Percentiles rank a stretch among this genome's conserved stretches.
These are phyloP conservation scores for Yarrowia sp. DNA, from an alignment of 805 yeast species.

Conservation along the genomic window DNA sequence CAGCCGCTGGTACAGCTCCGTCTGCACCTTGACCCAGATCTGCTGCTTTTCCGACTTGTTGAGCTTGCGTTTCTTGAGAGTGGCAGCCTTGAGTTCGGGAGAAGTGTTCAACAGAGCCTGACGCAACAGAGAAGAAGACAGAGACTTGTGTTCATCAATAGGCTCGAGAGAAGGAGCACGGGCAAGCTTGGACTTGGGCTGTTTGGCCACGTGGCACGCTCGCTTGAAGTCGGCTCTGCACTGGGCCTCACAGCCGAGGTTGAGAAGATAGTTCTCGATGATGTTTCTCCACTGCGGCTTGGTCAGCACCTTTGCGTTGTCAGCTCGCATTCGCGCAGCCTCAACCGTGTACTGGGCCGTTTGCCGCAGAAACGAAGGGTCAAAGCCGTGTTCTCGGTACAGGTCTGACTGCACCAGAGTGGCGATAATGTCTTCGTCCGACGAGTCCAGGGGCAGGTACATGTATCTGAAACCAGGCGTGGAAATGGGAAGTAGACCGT, in stretches of 20 bases:
- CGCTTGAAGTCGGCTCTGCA: constrained; percentile 62
- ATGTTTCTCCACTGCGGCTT: constrained; percentile 70
- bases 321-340: constrained; percentile 43
- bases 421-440: constrained; percentile 48
- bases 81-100: constrained; percentile 31
- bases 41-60: constrained; percentile 55
- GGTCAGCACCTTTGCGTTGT: constrained; percentile 36
- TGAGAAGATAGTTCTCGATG: constrained; percentile 55
- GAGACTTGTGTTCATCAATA: constrained; percentile 23
- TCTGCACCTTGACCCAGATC: constrained; percentile 65
- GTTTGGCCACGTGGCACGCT: constrained; percentile 38
- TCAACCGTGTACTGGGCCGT: constrained; percentile 62
- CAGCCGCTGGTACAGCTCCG: constrained; percentile 52
- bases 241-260: constrained; percentile 42
- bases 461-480: constrained; percentile 44
- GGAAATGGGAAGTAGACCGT: constrained; percentile 21
- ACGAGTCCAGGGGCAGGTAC: constrained; percentile 50
- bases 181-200: constrained; percentile 1
- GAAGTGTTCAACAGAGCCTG: constrained; percentile 39
- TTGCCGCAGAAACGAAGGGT: constrained; percentile 49
- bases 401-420: constrained; percentile 56
- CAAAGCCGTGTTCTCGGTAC: constrained; percentile 62
- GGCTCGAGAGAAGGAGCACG: constrained; percentile 21
- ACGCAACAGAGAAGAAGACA: constrained; percentile 34
- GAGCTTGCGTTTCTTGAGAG: constrained; percentile 35